Percentiles rank a stretch among this genome's conserved stretches.
These are phyloP conservation scores for Capsicum baccatum DNA, from an alignment of 257 asterid genomes.

Conservation along the genomic window DNA sequence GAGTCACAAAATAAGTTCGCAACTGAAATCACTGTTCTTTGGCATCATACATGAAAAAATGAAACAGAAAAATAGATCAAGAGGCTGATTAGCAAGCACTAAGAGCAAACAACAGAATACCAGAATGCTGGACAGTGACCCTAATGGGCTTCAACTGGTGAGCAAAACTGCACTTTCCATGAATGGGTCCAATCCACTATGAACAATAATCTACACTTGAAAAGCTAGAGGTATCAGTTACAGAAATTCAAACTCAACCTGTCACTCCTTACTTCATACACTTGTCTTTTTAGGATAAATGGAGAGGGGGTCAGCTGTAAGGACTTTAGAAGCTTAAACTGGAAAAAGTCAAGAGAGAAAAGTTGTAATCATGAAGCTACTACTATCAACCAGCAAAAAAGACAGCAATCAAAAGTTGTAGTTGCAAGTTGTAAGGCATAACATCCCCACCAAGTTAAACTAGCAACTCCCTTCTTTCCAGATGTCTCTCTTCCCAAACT, in stretches of 20 bases:
- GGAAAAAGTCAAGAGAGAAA: background rate
- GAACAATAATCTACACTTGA: constrained; percentile 13
- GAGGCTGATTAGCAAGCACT: constrained; percentile 2
- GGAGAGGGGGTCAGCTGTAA: constrained; percentile 19
- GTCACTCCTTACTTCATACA: constrained; percentile 28
- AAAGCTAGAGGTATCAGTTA: constrained; percentile 17
- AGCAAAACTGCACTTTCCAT: background rate
- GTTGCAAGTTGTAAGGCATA: constrained; percentile 10
- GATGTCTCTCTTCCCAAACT: constrained; percentile 32
- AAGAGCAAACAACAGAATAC: background rate
- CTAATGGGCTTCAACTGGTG: constrained; percentile 24
- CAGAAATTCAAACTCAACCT: background rate
- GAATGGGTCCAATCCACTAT: constrained; percentile 29
- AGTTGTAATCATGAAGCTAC: background rate
- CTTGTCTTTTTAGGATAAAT: constrained; percentile 25
- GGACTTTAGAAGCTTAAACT: background rate
- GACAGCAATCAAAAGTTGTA: background rate
- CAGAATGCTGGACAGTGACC: constrained; percentile 24
- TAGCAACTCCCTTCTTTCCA: constrained; percentile 36
- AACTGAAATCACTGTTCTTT: background rate
- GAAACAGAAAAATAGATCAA: background rate
- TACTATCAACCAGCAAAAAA: constrained; percentile 27
- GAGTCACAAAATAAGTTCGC: background rate
- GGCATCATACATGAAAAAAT: background rate
- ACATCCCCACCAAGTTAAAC: constrained; percentile 25